phyloP scores from a whole-genome alignment of 2,329 filamentous ascomycete genomes.

The Fusarium poae region DNA sequence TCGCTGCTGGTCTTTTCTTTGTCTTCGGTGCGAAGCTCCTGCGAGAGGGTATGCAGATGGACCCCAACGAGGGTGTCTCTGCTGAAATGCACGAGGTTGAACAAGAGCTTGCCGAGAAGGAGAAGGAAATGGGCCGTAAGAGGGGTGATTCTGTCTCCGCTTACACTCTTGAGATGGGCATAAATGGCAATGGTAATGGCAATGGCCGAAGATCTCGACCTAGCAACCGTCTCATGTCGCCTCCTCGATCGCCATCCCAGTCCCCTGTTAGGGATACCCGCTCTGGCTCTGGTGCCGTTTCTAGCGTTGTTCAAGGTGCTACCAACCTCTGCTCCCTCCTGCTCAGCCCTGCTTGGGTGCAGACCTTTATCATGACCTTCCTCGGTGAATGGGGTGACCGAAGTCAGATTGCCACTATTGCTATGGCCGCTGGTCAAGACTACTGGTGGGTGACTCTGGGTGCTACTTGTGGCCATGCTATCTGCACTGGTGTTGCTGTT shows the following conservation, averaged over 20 bases:
- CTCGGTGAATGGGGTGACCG: slow-evolving; percentile 98
- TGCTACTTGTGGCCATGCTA: slow-evolving; percentile 85
- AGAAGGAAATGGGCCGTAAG: slow-evolving; percentile 77
- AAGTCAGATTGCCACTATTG: slow-evolving; percentile 97
- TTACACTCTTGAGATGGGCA: slow-evolving; percentile 84
- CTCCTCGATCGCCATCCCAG: slow-evolving; percentile 83
- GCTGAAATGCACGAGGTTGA: slow-evolving; percentile 99
- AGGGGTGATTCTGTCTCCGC: slow-evolving; percentile 76
- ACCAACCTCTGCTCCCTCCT: slow-evolving; percentile 89
- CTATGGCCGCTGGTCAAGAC: slow-evolving; percentile 97
- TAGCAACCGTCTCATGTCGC: slow-evolving; percentile 81
- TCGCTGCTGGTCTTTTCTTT: slow-evolving; percentile 87
- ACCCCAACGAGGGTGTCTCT: slow-evolving; percentile 88
- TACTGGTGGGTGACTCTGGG: slow-evolving; percentile 99
- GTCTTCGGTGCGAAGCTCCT: slow-evolving; percentile 89
- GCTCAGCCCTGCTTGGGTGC: slow-evolving; percentile 96
- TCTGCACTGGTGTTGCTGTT: slow-evolving; percentile 92
- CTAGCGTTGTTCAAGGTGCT: slow-evolving; percentile 70
- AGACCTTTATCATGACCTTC: slow-evolving; percentile 99
- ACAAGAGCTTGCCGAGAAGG: slow-evolving; percentile 91
- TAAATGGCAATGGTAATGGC: slow-evolving; percentile 60
- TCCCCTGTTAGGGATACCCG: slow-evolving; percentile 74
- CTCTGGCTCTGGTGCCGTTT: slow-evolving; percentile 57
- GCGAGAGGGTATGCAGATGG: slow-evolving; percentile 89
- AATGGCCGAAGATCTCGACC: slow-evolving; percentile 77